Evolutionary conservation across 2,329 filamentous ascomycete genomes (phyloP).

Genomic region (Penicillium sp.): DNA sequence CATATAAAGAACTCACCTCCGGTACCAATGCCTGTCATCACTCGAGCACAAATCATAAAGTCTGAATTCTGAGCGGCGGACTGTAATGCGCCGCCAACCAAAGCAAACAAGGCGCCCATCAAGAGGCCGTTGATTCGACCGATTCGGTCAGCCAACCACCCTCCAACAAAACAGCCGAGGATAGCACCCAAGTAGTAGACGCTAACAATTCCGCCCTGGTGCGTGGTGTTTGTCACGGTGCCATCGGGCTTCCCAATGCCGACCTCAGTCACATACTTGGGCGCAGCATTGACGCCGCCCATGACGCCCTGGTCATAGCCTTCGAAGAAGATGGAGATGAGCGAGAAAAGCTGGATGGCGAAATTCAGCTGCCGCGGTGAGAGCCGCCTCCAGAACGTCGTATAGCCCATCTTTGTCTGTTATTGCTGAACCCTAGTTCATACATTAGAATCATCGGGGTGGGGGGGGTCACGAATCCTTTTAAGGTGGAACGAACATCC

Average conservation of each 20-base stretch:
- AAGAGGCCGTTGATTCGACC: slow-evolving; percentile 57
- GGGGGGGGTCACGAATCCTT: neutral
- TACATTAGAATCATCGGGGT: neutral
- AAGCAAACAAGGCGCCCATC: slow-evolving; percentile 49
- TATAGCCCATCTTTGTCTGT: slow-evolving; percentile 36
- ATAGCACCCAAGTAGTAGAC: slow-evolving; percentile 57
- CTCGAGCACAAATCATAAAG: slow-evolving; percentile 53
- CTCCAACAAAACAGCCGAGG: slow-evolving; percentile 53
- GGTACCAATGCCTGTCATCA: slow-evolving; percentile 56
- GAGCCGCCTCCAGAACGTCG: slow-evolving; percentile 46
- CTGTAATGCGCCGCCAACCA: slow-evolving; percentile 54
- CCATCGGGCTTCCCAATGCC: slow-evolving; percentile 42
- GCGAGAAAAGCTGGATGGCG: slow-evolving; percentile 36
- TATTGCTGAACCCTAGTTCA: neutral
- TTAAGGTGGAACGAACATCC: too few species aligned
- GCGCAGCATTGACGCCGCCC: slow-evolving; percentile 51
- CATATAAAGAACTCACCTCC: slow-evolving; percentile 37
- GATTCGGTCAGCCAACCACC: slow-evolving; percentile 54
- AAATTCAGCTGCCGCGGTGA: slow-evolving; percentile 47
- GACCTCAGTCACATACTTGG: slow-evolving; percentile 41
- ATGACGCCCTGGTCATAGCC: slow-evolving; percentile 60
- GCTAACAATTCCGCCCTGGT: slow-evolving; percentile 57
- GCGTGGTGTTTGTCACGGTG: slow-evolving; percentile 49
- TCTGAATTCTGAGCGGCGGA: slow-evolving; percentile 47
- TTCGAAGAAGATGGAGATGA: slow-evolving; percentile 40